Base-by-base conservation (phyloP, 768 basidiomycete genomes). In the Galerina marginata region DNA sequence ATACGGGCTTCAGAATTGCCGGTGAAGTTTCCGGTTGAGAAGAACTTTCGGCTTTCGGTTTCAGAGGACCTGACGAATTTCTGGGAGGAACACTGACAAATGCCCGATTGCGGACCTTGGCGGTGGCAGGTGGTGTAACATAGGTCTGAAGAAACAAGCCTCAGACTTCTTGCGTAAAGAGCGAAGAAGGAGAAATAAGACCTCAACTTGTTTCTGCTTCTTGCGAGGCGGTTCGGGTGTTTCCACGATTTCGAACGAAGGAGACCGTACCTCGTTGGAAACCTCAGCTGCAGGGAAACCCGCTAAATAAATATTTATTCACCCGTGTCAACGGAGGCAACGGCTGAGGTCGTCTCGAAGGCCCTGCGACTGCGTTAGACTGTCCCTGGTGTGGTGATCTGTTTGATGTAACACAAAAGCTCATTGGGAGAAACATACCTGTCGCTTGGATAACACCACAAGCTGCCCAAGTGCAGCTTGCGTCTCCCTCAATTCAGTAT, bases 181-280 rank as follows among this genome's bases (percentile, higher is more conserved):
- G 29, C 7, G 29, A 7, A 33, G 29, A 2, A 33, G 7, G 29
- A 7, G 29, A 1, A 5, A 7, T 33, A 33, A 33, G 29, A 49
- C 48, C 56, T 59, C 40, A 14, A 12, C 20, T 25, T 20, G n/a
- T 33, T 45, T 45, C 25, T 14, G 15, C 15, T 54, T 54, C 46
- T 54, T 54, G 15, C 39, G 9, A 16, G 46, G 20, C 3, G 20
- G 36, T 29, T 36, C 48, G 6, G 12, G 38, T n/a, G 16, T 25
- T 16, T 57, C 56, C 14, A 62, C 6, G 16, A 58, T 49, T 37
- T 62, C 61, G 25, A 62, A 11, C 5, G 61, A 62, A 49, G 56
- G 56, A 14, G 61, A 62, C 29, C 61, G 61, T 20, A 12, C 56
- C 61, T 62, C 5, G 5, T 20, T 11, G 6, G 25, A 55, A 29